Conservation (phyloP, 129 eudicot genomes). For the Ambrosia trifida region DNA sequence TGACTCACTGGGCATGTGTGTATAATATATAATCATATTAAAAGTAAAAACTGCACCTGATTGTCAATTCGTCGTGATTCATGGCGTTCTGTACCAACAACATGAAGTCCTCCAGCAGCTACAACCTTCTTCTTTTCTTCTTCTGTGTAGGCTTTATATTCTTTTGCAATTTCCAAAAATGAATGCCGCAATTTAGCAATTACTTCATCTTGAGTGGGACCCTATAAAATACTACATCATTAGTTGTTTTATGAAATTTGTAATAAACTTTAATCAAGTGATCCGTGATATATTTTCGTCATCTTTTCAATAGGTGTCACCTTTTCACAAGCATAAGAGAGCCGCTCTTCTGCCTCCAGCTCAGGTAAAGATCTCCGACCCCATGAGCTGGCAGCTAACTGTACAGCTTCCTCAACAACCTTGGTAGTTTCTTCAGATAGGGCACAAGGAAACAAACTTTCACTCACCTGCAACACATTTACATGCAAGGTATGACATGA, state of each 20-base stretch:
- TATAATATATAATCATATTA: neutral
- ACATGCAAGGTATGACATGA: slow-evolving; percentile 12
- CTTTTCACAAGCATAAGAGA: slow-evolving; percentile 99
- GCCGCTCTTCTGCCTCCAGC: slow-evolving; percentile 96
- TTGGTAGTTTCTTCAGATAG: slow-evolving; percentile 60
- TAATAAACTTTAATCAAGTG: slow-evolving; percentile 6
- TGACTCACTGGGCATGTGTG: neutral
- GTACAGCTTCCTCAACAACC: slow-evolving; percentile 85
- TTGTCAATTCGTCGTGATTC: slow-evolving; percentile 99
- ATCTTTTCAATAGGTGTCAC: slow-evolving; percentile 37
- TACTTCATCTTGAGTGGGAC: slow-evolving; percentile 95
- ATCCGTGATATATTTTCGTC: slow-evolving; percentile 12
- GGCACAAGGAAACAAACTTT: slow-evolving; percentile 83
- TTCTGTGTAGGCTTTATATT: slow-evolving; percentile 78
- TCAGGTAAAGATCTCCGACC: slow-evolving; percentile 88
- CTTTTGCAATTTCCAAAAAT: slow-evolving; percentile 75
- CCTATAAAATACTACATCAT: slow-evolving; percentile 47
- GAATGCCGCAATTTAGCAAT: slow-evolving; percentile 79
- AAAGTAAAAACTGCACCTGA: slow-evolving; percentile 55
- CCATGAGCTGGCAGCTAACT: slow-evolving; percentile 83
- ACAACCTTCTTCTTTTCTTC: slow-evolving; percentile 91
- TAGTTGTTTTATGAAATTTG: slow-evolving; percentile 22
- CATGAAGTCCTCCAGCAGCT: slow-evolving; percentile 98
- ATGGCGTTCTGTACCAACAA: slow-evolving; percentile 98
- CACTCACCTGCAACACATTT: slow-evolving; percentile 70